Evolutionary conservation across 2,329 filamentous ascomycete genomes (phyloP).

Genomic region (Colletotrichum spinosum): DNA sequence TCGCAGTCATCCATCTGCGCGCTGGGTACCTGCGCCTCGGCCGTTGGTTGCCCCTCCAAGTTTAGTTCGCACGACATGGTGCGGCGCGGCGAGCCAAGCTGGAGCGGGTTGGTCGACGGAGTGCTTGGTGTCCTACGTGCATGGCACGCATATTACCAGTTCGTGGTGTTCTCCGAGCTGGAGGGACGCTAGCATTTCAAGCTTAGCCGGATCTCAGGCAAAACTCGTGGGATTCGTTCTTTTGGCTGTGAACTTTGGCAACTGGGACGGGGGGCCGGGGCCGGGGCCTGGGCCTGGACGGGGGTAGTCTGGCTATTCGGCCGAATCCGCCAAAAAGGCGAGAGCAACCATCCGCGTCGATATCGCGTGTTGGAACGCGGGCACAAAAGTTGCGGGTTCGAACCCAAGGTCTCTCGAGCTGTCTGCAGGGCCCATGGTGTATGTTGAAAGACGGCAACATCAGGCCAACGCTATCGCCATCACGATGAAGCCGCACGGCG

Average conservation of each 20-base stretch:
- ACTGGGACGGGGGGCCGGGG: neutral
- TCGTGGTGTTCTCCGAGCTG: constrained; percentile 17
- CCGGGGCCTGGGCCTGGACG: too few species aligned
- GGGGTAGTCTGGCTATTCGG: neutral
- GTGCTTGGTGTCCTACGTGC: neutral
- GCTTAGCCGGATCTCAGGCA: constrained; percentile 29
- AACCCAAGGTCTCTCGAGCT: too few species aligned
- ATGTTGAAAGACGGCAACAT: too few species aligned
- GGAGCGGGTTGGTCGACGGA: constrained; percentile 4
- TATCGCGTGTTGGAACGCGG: neutral
- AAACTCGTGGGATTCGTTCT: neutral
- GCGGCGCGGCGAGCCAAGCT: neutral
- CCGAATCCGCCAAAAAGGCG: constrained; percentile 10
- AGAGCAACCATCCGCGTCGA: neutral
- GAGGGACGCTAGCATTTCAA: constrained; percentile 34
- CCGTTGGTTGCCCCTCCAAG: constrained; percentile 16
- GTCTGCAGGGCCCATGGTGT: too few species aligned
- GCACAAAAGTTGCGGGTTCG: neutral
- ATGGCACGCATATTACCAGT: neutral
- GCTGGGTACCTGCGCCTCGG: neutral
- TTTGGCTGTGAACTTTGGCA: neutral
- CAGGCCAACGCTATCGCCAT: too few species aligned
- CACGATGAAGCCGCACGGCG: too few species aligned
- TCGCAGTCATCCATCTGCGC: too few species aligned
- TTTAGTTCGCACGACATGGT: constrained; percentile 8